Conservation (phyloP, 202 grass and related monocot genomes). For the Carex sylvatica region DNA sequence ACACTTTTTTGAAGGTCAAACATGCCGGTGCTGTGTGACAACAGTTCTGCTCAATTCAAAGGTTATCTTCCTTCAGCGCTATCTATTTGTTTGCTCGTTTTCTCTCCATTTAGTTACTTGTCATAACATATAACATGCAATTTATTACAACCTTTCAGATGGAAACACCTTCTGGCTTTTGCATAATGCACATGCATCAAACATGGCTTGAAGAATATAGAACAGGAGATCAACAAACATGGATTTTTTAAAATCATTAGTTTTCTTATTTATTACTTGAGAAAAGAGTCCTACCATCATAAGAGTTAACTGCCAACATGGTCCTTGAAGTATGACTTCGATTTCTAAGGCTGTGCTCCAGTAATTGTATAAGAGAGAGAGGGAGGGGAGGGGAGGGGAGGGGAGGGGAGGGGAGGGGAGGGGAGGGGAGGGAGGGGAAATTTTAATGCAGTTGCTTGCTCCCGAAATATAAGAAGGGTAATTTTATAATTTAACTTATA, state of each 20-base stretch:
- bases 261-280: not conserved
- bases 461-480: too few relatives aligned
- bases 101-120: not conserved
- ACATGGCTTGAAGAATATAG: conserved; percentile 52
- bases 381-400: too few relatives aligned
- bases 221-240: conserved; percentile 35
- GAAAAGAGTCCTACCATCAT: not conserved
- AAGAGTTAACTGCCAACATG: not conserved
- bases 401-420: too few relatives aligned
- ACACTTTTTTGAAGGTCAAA: conserved; percentile 47
- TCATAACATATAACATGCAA: conserved; percentile 8
- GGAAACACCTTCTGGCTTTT: conserved; percentile 37
- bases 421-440: too few relatives aligned
- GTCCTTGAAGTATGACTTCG: not conserved
- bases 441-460: too few relatives aligned
- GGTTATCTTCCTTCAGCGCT: conserved; percentile 25
- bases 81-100: not conserved
- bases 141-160: conserved; percentile 28
- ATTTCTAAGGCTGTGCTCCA: not conserved
- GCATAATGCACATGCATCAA: conserved; percentile 59
- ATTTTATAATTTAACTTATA: too few relatives aligned
- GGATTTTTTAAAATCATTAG: conserved; percentile 38
- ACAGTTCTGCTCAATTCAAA: conserved; percentile 54
- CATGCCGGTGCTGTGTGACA: conserved; percentile 34
- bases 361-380: too few relatives aligned